Conservation (phyloP, 2,329 filamentous ascomycete species). For the Pyricularia sp. region DNA sequence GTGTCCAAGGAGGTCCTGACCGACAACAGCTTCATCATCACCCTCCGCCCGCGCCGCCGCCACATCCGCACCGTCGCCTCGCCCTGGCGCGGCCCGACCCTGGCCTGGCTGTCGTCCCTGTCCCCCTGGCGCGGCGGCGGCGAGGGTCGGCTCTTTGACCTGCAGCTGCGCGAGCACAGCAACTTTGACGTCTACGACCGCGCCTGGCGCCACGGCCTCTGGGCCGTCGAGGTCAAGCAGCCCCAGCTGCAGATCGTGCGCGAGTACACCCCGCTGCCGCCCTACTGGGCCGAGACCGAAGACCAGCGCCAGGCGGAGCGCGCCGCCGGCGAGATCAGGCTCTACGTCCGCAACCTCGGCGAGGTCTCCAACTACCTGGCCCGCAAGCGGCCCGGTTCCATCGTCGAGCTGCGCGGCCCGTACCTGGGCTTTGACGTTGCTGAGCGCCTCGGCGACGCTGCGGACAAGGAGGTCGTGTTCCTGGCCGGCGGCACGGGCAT, state of each 20-base stretch:
- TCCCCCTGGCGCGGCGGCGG: constrained; percentile 6
- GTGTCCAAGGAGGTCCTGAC: constrained; percentile 49
- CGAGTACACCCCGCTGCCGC: constrained; percentile 79
- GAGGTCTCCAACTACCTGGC: constrained; percentile 79
- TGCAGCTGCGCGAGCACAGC: constrained; percentile 9
- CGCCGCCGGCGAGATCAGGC: constrained; percentile 36
- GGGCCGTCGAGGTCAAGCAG: constrained; percentile 89
- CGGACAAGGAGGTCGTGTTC: constrained; percentile 50
- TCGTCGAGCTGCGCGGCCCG: constrained; percentile 68
- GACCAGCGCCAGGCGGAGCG: constrained; percentile 15
- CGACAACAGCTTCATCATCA: constrained; percentile 55
- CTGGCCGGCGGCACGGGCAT: constrained; percentile 88
- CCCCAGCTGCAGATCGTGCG: constrained; percentile 85
- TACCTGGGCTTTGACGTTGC: constrained; percentile 50
- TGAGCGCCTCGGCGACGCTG: constrained; percentile 17
- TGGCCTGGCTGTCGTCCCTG: background rate
- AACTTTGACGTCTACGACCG: constrained; percentile 17
- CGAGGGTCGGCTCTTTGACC: constrained; percentile 3
- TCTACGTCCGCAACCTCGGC: constrained; percentile 66
- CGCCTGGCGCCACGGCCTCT: constrained; percentile 53
- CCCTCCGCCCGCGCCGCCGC: constrained; percentile 31
- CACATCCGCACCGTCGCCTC: constrained; percentile 12
- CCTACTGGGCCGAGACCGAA: constrained; percentile 19
- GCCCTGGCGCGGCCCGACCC: constrained; percentile 7
- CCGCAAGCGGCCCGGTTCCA: constrained; percentile 44